These are phyloP conservation scores for Mychonastes homosphaera DNA, from an alignment of 139 green algal species.

Conservation along the genomic window DNA sequence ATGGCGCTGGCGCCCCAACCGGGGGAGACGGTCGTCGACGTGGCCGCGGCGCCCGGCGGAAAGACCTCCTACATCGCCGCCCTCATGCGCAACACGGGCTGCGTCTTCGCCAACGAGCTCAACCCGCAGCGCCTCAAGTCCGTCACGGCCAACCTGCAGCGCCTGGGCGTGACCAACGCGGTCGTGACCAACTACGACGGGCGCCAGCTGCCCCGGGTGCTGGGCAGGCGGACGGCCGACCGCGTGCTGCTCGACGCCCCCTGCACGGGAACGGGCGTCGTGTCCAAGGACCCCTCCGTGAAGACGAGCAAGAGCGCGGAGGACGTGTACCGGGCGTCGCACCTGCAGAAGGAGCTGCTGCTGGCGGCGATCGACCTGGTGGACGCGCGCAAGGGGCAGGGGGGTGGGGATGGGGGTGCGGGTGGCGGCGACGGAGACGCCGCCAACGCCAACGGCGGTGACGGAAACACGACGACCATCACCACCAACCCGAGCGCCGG, in stretches of 20 bases:
- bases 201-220: conserved; percentile 57
- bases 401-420: too few species aligned
- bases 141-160: conserved; percentile 87
- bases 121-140: conserved; percentile 84
- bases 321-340: conserved; percentile 85
- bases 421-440: too few species aligned
- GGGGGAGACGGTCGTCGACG: conserved; percentile 84
- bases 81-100: conserved; percentile 90
- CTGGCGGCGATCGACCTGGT: conserved; percentile 95
- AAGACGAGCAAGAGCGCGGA: conserved; percentile 75
- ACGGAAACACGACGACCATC: conserved; percentile 34
- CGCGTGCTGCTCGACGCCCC: conserved; percentile 94
- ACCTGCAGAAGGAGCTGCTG: conserved; percentile 97
- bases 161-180: conserved; percentile 91
- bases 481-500: too few species aligned
- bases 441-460: too few species aligned
- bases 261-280: conserved; percentile 94
- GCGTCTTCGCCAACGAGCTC: conserved; percentile 95
- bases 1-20: conserved; percentile 92
- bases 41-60: conserved; percentile 94
- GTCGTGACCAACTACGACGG: conserved; percentile 95
- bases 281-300: conserved; percentile 87
- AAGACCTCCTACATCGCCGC: conserved; percentile 96
- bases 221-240: conserved; percentile 75
- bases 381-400: too few species aligned